phyloP scores from a whole-genome alignment of 768 basidiomycete species.

The Phlebiopsis gigantea region DNA sequence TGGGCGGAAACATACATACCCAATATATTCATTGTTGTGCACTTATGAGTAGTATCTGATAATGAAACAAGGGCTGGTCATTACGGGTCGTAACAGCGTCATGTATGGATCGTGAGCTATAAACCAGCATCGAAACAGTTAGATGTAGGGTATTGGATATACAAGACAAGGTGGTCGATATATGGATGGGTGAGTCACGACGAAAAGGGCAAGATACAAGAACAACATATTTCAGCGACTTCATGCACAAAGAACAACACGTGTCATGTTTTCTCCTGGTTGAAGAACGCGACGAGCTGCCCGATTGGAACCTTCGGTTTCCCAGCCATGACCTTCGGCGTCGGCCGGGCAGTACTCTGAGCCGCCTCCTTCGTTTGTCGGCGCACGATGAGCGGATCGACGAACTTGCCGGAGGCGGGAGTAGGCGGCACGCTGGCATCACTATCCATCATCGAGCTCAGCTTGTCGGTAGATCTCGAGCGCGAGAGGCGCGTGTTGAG shows the following conservation, averaged over 20 bases:
- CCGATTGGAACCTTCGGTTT: slow-evolving; percentile 68
- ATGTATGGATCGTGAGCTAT: neutral
- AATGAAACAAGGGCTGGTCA: neutral
- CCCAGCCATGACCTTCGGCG: slow-evolving; percentile 35
- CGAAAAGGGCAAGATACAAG: neutral
- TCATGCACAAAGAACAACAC: neutral
- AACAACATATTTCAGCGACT: neutral
- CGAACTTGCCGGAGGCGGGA: slow-evolving; percentile 48
- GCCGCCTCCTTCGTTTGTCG: slow-evolving; percentile 50
- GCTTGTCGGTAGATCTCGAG: slow-evolving; percentile 29
- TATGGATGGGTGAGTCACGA: neutral
- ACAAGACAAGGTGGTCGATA: neutral
- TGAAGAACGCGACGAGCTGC: slow-evolving; percentile 82
- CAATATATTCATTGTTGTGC: neutral
- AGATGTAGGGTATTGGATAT: neutral
- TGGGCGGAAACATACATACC: no score
- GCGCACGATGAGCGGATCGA: slow-evolving; percentile 71
- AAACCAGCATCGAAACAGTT: neutral
- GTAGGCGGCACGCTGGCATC: slow-evolving; percentile 16
- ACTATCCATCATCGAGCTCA: slow-evolving; percentile 16
- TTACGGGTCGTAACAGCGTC: slow-evolving; percentile 1
- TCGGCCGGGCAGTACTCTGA: slow-evolving; percentile 33
- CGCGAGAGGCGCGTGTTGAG: slow-evolving; percentile 30
- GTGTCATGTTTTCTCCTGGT: slow-evolving; percentile 29
- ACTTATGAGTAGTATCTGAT: neutral